Evolutionary conservation across 805 yeast genomes (phyloP).

Genomic region (Wickerhamomyces ciferrii): DNA sequence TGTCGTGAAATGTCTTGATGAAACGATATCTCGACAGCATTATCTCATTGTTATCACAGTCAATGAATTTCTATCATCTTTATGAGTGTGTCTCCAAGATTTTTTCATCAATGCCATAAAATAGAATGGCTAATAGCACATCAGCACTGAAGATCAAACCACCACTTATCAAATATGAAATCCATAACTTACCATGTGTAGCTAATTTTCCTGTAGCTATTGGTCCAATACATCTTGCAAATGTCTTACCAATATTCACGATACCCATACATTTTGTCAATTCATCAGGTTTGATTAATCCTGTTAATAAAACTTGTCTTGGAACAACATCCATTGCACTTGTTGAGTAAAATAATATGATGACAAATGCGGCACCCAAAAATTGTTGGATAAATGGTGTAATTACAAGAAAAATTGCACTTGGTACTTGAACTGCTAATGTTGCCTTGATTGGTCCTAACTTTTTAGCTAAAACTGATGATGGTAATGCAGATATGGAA

Average conservation of each 20-base stretch:
- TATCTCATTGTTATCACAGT: too few species aligned
- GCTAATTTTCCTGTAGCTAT: constrained; percentile 74
- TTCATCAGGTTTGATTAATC: constrained; percentile 57
- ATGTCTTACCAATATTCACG: constrained; percentile 81
- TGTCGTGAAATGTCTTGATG: too few species aligned
- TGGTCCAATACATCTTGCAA: constrained; percentile 82
- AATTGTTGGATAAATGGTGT: constrained; percentile 40
- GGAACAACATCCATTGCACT: constrained; percentile 91
- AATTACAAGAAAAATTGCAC: constrained; percentile 55
- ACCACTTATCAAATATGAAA: constrained; percentile 48
- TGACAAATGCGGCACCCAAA: constrained; percentile 41
- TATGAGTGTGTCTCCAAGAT: constrained; percentile 14
- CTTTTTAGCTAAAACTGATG: constrained; percentile 59
- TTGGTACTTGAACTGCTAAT: constrained; percentile 69
- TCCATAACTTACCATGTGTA: constrained; percentile 35
- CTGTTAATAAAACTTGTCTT: constrained; percentile 72
- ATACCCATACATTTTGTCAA: constrained; percentile 77
- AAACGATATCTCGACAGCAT: too few species aligned
- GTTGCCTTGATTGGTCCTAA: constrained; percentile 82
- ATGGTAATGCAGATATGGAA: constrained; percentile 69
- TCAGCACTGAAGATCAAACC: constrained; percentile 39
- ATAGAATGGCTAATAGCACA: constrained; percentile 23
- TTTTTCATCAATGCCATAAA: constrained; percentile 26
- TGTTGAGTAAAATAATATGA: constrained; percentile 54
- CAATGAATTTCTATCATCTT: too few species aligned